These are phyloP conservation scores for Kwoniella dejecticola DNA, from an alignment of 768 basidiomycete genomes.

Conservation along the genomic window DNA sequence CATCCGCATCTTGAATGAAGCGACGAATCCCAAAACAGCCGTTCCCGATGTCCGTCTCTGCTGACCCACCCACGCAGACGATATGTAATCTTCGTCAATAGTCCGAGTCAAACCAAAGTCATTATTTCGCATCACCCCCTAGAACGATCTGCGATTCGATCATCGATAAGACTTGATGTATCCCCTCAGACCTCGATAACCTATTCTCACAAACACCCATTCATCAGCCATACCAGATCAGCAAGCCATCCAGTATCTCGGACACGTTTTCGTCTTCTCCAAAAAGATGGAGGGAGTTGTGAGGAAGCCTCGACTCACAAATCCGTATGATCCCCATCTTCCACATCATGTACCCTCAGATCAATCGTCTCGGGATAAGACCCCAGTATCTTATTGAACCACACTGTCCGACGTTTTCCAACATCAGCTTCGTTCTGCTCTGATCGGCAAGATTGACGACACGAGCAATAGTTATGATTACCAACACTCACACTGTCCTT, in stretches of 20 bases:
- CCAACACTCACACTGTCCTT: constrained; percentile 40
- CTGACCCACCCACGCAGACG: too few species aligned
- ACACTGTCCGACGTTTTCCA: constrained; percentile 24
- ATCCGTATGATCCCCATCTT: constrained; percentile 47
- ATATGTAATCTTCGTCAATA: too few species aligned
- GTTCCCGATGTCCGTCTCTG: too few species aligned
- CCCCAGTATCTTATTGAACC: constrained; percentile 30
- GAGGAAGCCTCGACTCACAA: constrained; percentile 30
- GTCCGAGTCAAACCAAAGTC: too few species aligned
- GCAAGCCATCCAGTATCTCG: neutral
- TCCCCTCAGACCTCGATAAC: constrained; percentile 32
- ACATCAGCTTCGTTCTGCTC: too few species aligned
- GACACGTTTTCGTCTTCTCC: neutral
- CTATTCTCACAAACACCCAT: too few species aligned
- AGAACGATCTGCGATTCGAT: constrained; percentile 5
- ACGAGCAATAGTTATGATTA: too few species aligned
- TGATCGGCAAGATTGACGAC: too few species aligned
- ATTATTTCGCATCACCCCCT: too few species aligned
- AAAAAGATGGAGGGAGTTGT: neutral
- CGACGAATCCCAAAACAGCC: too few species aligned
- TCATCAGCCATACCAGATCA: too few species aligned
- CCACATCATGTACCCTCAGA: constrained; percentile 41
- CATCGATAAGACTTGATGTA: constrained; percentile 34
- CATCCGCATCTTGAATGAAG: too few species aligned
- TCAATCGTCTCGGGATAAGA: constrained; percentile 22